phyloP scores from a whole-genome alignment of 305 asterid genomes.

The Nicotiana rustica region DNA sequence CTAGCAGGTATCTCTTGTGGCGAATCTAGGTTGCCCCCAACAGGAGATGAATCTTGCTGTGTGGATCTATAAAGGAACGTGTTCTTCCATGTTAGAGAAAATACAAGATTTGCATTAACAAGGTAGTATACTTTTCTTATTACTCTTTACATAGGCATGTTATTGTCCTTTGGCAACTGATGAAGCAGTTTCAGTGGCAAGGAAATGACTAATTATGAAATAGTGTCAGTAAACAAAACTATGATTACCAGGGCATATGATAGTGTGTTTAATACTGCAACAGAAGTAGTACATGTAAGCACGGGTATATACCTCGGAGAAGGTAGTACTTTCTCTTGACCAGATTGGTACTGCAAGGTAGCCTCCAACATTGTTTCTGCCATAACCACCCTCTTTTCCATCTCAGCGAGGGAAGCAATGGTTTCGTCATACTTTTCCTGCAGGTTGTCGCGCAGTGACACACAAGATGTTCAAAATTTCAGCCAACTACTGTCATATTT shows the following conservation, averaged over 20 bases:
- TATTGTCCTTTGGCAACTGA: conserved; percentile 11
- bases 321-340: conserved; percentile 76
- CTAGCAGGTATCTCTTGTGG: conserved; percentile 74
- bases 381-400: conserved; percentile 94
- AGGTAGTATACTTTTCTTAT: conserved; percentile 1
- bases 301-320: conserved; percentile 73
- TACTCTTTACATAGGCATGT: background rate
- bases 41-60: conserved; percentile 57
- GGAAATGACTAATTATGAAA: background rate
- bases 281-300: background rate
- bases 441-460: conserved; percentile 28
- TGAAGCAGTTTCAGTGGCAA: background rate
- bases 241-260: background rate
- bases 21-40: conserved; percentile 59
- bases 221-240: background rate
- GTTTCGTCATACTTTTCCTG: conserved; percentile 86
- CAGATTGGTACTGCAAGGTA: conserved; percentile 96
- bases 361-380: conserved; percentile 99
- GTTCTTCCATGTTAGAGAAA: conserved; percentile 20
- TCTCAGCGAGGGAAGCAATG: conserved; percentile 66
- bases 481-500: conserved; percentile 22
- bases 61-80: conserved; percentile 56
- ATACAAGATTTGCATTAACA: conserved; percentile 18
- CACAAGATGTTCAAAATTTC: conserved; percentile 32
- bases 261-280: background rate